Evolutionary conservation across 1,284 basidiomycete genomes (phyloP).

Genomic region (Cutaneotrichosporon cutaneum): DNA sequence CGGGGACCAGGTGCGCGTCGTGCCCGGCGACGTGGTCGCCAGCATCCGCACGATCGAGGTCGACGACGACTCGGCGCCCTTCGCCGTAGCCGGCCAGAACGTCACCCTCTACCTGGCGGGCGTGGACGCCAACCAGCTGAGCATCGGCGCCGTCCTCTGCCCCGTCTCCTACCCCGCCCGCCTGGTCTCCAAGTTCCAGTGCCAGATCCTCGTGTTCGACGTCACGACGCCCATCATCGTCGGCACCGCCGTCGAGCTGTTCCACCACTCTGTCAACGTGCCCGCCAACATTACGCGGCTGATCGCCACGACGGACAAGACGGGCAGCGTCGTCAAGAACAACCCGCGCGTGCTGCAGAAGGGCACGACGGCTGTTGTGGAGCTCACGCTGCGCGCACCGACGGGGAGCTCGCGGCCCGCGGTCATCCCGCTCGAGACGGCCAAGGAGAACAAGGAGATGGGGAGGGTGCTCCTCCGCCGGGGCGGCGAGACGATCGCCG

Average conservation of each 20-base stretch:
- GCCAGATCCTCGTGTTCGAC: slow-evolving; percentile 92
- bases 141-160: slow-evolving; percentile 86
- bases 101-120: slow-evolving; percentile 78
- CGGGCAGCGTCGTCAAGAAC: slow-evolving; percentile 68
- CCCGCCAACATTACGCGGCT: slow-evolving; percentile 83
- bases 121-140: slow-evolving; percentile 82
- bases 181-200: slow-evolving; percentile 72
- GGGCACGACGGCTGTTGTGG: slow-evolving; percentile 77
- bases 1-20: slow-evolving; percentile 78
- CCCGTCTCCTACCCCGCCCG: slow-evolving; percentile 67
- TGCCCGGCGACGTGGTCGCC: slow-evolving; percentile 89
- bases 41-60: slow-evolving; percentile 81
- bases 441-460: slow-evolving; percentile 93
- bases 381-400: slow-evolving; percentile 66
- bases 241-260: slow-evolving; percentile 86
- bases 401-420: slow-evolving; percentile 58
- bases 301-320: slow-evolving; percentile 72
- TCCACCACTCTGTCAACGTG: slow-evolving; percentile 89
- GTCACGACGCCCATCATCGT: slow-evolving; percentile 82
- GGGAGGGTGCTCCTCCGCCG: slow-evolving; percentile 83
- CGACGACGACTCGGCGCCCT: slow-evolving; percentile 74
- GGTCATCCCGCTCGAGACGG: slow-evolving; percentile 80
- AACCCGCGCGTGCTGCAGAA: slow-evolving; percentile 85
- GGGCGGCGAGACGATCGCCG: slow-evolving; percentile 90
- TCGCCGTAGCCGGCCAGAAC: slow-evolving; percentile 88